Conservation (phyloP, 2,329 filamentous ascomycete species). For the Mycosphaerella sp. region DNA sequence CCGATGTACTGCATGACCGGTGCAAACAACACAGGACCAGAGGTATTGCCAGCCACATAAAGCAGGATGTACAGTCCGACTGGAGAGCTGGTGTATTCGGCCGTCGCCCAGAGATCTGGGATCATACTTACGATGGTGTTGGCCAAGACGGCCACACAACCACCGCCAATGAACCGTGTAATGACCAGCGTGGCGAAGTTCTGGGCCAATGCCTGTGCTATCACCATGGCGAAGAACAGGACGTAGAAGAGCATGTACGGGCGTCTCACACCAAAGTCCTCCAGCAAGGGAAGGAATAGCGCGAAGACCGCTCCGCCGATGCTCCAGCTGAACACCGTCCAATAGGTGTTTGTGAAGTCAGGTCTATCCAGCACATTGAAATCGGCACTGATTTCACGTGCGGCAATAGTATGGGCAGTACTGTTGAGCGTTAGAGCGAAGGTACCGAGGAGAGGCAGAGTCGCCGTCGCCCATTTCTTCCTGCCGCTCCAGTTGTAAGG, state of each 20-base stretch:
- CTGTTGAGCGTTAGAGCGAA: slow-evolving; percentile 35
- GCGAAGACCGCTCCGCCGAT: slow-evolving; percentile 35
- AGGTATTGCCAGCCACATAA: slow-evolving; percentile 32
- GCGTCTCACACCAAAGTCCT: slow-evolving; percentile 33
- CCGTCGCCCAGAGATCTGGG: slow-evolving; percentile 36
- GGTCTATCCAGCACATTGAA: slow-evolving; percentile 33
- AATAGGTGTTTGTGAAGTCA: slow-evolving; percentile 37
- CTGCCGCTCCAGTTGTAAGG: slow-evolving; percentile 32
- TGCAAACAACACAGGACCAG: slow-evolving; percentile 35
- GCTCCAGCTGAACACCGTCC: slow-evolving; percentile 35
- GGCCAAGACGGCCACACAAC: slow-evolving; percentile 32
- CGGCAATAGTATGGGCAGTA: slow-evolving; percentile 35
- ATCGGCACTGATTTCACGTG: slow-evolving; percentile 28
- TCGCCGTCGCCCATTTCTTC: slow-evolving; percentile 34
- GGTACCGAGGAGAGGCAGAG: slow-evolving; percentile 30
- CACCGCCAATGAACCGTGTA: slow-evolving; percentile 36
- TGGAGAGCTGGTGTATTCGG: slow-evolving; percentile 30
- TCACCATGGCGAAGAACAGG: slow-evolving; percentile 35
- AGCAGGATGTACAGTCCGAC: slow-evolving; percentile 34
- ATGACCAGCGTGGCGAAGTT: slow-evolving; percentile 37
- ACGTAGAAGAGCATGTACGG: slow-evolving; percentile 30
- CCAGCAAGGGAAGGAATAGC: slow-evolving; percentile 35
- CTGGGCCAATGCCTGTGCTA: slow-evolving; percentile 36
- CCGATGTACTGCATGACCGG: slow-evolving; percentile 29
- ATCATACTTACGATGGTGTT: slow-evolving; percentile 36